Conservation (phyloP, 73 alveolate species). For the Tetrahymena elliotti region DNA sequence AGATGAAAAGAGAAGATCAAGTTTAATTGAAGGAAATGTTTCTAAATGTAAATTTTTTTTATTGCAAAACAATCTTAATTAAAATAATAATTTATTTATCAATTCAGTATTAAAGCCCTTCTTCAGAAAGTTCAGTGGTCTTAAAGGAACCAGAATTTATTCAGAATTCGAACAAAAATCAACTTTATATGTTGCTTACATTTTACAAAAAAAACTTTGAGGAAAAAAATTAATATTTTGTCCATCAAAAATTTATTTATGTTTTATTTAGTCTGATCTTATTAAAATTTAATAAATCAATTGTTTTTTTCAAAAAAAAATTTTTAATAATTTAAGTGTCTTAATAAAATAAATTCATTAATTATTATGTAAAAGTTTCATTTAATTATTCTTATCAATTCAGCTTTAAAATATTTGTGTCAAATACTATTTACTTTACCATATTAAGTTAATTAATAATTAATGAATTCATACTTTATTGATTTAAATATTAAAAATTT, state of each 20-base stretch:
- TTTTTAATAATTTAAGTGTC: no score
- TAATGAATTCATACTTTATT: no score
- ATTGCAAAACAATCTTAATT: no score
- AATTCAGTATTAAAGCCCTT: constrained; percentile 4
- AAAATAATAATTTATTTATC: background rate
- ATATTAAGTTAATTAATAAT: no score
- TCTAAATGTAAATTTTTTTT: background rate
- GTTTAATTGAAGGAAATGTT: constrained; percentile 23
- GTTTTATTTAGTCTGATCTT: background rate
- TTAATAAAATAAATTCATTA: no score
- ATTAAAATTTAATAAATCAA: no score
- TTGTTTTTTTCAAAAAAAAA: no score
- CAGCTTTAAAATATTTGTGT: no score
- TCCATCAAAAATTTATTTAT: background rate
- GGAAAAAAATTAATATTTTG: background rate
- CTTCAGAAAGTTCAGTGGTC: constrained; percentile 47
- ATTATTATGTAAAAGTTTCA: no score
- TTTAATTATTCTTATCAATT: no score
- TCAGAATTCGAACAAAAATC: constrained; percentile 9
- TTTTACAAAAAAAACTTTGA: constrained; percentile 8
- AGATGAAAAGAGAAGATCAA: constrained; percentile 35
- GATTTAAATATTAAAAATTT: no score
- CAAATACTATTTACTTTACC: no score
- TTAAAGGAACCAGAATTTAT: constrained; percentile 33
- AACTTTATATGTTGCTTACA: constrained; percentile 38